Percentiles rank a stretch among this genome's conserved stretches.
Conservation (phyloP, 2,329 filamentous ascomycete genomes). For the Phaeophleospora eucalypticola region DNA sequence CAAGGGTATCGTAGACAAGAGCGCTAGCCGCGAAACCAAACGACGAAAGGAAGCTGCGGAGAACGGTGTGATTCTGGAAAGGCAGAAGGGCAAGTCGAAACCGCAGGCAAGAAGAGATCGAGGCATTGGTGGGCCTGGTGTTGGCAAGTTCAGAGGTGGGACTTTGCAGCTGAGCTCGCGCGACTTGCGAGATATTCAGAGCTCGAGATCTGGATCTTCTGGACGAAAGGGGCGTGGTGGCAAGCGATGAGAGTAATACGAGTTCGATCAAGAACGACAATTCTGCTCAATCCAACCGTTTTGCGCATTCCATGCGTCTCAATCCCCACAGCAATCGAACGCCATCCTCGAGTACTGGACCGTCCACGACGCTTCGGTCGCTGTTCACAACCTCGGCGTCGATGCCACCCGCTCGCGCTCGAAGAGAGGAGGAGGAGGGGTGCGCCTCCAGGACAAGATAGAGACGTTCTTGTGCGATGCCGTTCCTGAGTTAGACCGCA, state of each 20-base stretch:
- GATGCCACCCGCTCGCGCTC: too few relatives aligned
- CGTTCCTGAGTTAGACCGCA: too few relatives aligned
- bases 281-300: too few relatives aligned
- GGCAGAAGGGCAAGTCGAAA: slow-evolving; percentile 43
- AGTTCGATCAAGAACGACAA: not conserved
- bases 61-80: slow-evolving; percentile 85
- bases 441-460: too few relatives aligned
- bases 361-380: too few relatives aligned
- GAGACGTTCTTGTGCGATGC: too few relatives aligned
- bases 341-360: too few relatives aligned
- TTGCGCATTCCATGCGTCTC: too few relatives aligned
- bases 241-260: not conserved
- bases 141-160: slow-evolving; percentile 76
- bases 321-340: too few relatives aligned
- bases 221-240: slow-evolving; percentile 2
- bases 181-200: slow-evolving; percentile 70
- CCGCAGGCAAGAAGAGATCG: slow-evolving; percentile 46
- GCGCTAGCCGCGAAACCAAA: slow-evolving; percentile 61
- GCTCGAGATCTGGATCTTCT: slow-evolving; percentile 26
- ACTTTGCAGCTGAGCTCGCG: slow-evolving; percentile 72
- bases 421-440: too few relatives aligned
- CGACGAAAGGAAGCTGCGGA: slow-evolving; percentile 76
- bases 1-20: slow-evolving; percentile 75
- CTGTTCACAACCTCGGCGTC: too few relatives aligned
- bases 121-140: slow-evolving; percentile 68